A percentile compares a stretch with the other conserved stretches of the same genome.
These are phyloP conservation scores for Macrophomina tecta DNA, from an alignment of 2,329 filamentous ascomycete genomes.

Conservation along the genomic window DNA sequence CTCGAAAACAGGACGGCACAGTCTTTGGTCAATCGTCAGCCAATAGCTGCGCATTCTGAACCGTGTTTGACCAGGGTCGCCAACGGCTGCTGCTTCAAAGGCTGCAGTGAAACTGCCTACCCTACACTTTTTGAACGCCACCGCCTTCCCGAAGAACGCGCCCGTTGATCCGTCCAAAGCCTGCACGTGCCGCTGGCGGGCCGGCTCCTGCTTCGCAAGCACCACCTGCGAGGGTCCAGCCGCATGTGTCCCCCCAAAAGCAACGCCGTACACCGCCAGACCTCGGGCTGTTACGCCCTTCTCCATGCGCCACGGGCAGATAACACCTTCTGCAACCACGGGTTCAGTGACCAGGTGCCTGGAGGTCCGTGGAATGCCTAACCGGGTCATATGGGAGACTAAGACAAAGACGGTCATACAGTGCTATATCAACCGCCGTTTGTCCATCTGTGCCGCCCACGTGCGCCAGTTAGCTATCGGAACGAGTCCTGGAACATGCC, in stretches of 20 bases:
- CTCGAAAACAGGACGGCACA: constrained; percentile 2
- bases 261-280: constrained; percentile 13
- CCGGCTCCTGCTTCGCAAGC: background rate
- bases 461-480: constrained; percentile 24
- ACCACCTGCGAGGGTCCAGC: background rate
- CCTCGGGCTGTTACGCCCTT: background rate
- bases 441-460: constrained; percentile 25
- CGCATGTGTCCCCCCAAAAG: constrained; percentile 5
- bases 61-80: constrained; percentile 11
- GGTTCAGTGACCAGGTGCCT: constrained; percentile 14
- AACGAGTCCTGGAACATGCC: background rate
- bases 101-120: constrained; percentile 2
- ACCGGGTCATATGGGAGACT: constrained; percentile 22
- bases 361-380: constrained; percentile 2
- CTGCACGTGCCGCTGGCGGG: background rate
- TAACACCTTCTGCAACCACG: constrained; percentile 8
- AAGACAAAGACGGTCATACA: constrained; percentile 6
- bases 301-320: constrained; percentile 18
- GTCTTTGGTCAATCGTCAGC: background rate
- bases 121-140: background rate
- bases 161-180: background rate
- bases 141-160: background rate
- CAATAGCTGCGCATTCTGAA: background rate
- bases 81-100: constrained; percentile 17
- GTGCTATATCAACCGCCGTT: constrained; percentile 23